Evolutionary conservation across 148 eudicot genomes (phyloP).

Genomic region (Oxyria digyna): DNA sequence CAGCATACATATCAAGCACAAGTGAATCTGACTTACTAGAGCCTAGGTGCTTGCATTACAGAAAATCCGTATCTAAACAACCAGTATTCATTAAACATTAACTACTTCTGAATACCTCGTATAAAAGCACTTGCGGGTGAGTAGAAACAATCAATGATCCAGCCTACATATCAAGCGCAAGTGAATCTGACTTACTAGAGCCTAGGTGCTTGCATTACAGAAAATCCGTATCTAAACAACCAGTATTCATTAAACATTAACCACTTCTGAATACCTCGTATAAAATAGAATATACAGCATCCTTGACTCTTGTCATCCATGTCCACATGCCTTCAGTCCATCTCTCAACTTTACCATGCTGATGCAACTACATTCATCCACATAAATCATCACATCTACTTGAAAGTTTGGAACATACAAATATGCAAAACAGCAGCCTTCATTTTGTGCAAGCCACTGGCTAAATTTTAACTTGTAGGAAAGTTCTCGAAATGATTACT

Average conservation of each 20-base stretch:
- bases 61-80: background rate
- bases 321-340: slow-evolving; percentile 86
- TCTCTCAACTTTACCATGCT: slow-evolving; percentile 67
- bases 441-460: background rate
- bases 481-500: background rate
- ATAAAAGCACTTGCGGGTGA: too few species aligned
- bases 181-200: background rate
- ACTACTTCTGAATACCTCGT: slow-evolving; percentile 42
- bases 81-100: background rate
- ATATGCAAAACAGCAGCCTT: background rate
- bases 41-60: background rate
- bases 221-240: background rate
- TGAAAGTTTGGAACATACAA: background rate
- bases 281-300: slow-evolving; percentile 43
- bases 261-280: slow-evolving; percentile 46
- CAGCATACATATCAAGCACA: too few species aligned
- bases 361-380: slow-evolving; percentile 49
- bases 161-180: background rate
- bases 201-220: background rate
- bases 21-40: background rate
- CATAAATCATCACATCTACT: slow-evolving; percentile 5
- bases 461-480: background rate
- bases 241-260: background rate
- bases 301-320: slow-evolving; percentile 61
- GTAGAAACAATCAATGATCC: background rate